Base-by-base conservation (phyloP, 164 flowering plant genomes). In the Magnolia officinalis region DNA sequence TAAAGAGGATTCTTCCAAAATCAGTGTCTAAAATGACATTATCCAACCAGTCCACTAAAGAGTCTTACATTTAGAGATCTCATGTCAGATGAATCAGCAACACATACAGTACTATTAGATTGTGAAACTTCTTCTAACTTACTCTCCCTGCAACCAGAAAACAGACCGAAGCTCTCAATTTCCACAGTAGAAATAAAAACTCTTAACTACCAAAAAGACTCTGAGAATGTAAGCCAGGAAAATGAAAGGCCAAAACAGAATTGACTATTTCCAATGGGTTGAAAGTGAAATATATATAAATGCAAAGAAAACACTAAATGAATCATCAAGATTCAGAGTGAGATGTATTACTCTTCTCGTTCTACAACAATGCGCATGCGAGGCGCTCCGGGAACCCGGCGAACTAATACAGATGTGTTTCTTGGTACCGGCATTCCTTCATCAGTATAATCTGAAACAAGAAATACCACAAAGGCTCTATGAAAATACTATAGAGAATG, bases 361-460 rank as follows among this genome's bases (percentile, higher is more conserved):
- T 87, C 87, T 23, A 94, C 82, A 76, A 96, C 92, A 85, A 94
- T 94, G 73, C 91, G 88, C 90, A 88, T 82, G 74, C 97, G 98
- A 80, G 91, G 96, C 52, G 90, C 78, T 90, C 98, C 98, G 66
- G 99, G 98, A 80, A 96, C 90, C 23, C 97, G 93, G 13, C 84
- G 93, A 76, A 96, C 90, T 85, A 96, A 85, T 70, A 96, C 95
- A 79, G 98, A 89, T 1, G 98, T 93, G 79, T 93, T 90, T 89
- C 88, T 96, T 20, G 99, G 98, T 63, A 96, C 89, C 91, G 93
- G 79, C 86, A 79, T 90, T 24, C 80, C 93, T 82, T 94, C 98
- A 86, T 94, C 98, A 75, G 81, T 86, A 82, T 94, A 96, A 77
- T 94, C 99, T 96, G 99, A 92, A 90, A 96, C 83, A 77, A 76